Conservation (phyloP, 139 green algal species). For the Haematococcus sp. region DNA sequence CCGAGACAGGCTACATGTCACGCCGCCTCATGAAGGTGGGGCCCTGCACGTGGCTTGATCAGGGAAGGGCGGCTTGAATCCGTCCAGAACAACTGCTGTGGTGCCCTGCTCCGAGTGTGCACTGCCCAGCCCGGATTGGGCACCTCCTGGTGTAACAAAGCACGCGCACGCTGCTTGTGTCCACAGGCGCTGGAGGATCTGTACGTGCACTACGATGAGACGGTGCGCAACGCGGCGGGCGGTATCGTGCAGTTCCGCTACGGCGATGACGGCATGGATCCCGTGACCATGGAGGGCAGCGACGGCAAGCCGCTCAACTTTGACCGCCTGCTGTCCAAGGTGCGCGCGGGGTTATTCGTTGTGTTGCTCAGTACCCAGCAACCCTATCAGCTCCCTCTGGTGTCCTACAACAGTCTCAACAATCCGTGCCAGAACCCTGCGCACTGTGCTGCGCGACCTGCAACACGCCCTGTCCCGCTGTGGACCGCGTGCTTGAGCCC, state of each 20-base stretch:
- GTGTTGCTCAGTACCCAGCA: neutral
- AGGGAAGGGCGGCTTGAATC: neutral
- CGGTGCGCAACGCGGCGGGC: slow-evolving; percentile 84
- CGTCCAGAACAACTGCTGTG: too few species aligned
- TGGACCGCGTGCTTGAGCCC: too few species aligned
- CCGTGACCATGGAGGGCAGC: slow-evolving; percentile 87
- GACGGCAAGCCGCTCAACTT: slow-evolving; percentile 73
- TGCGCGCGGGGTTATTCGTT: slow-evolving; percentile 11
- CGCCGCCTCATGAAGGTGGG: slow-evolving; percentile 93
- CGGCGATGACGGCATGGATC: slow-evolving; percentile 94
- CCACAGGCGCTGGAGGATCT: slow-evolving; percentile 89
- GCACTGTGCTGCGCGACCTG: too few species aligned
- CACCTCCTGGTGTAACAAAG: too few species aligned
- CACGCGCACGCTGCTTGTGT: too few species aligned
- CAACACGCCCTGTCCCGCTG: too few species aligned
- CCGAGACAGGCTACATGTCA: slow-evolving; percentile 98
- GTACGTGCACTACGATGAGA: slow-evolving; percentile 90
- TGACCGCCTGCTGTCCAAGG: slow-evolving; percentile 50
- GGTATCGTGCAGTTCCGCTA: slow-evolving; percentile 94
- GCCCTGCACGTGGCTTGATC: neutral
- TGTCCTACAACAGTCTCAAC: neutral
- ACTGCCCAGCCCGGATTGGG: too few species aligned
- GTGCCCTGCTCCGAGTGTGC: too few species aligned
- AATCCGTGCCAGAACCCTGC: too few species aligned
- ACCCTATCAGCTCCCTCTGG: neutral